A percentile compares a stretch with the other conserved stretches of the same genome.
phyloP scores from a whole-genome alignment of 768 basidiomycete species.

The Leccinum ochraceum region DNA sequence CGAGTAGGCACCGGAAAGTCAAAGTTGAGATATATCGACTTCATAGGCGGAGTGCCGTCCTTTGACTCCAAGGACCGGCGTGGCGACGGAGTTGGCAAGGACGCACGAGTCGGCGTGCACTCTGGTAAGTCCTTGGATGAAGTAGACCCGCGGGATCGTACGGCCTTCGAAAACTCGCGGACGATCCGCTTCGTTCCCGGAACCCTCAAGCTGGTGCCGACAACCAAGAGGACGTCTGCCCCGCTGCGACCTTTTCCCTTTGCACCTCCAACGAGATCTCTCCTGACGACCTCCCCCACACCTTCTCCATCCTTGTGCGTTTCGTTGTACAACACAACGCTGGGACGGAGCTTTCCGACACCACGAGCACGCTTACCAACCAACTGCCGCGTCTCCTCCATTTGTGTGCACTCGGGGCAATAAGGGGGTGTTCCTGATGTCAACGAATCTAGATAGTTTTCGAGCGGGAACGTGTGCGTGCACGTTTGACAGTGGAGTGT shows the following conservation, averaged over 20 bases:
- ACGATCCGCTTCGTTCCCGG: slow-evolving; percentile 93
- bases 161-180: slow-evolving; percentile 81
- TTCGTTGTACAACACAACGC: slow-evolving; percentile 91
- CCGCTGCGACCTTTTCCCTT: slow-evolving; percentile 68
- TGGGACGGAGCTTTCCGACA: slow-evolving; percentile 79
- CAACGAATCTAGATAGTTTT: slow-evolving; percentile 59
- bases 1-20: slow-evolving; percentile 84
- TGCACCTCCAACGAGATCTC: slow-evolving; percentile 72
- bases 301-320: slow-evolving; percentile 83
- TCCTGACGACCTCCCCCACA: slow-evolving; percentile 81
- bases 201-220: slow-evolving; percentile 86
- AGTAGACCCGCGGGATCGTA: slow-evolving; percentile 50
- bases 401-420: slow-evolving; percentile 77
- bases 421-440: slow-evolving; percentile 62
- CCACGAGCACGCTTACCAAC: slow-evolving; percentile 79
- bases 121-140: slow-evolving; percentile 35
- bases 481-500: slow-evolving; percentile 81
- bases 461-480: slow-evolving; percentile 67
- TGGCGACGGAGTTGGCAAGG: slow-evolving; percentile 51
- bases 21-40: slow-evolving; percentile 79
- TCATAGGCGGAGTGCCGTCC: slow-evolving; percentile 57
- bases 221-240: slow-evolving; percentile 85
- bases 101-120: slow-evolving; percentile 29
- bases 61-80: slow-evolving; percentile 34
- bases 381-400: slow-evolving; percentile 68